These are phyloP conservation scores for Puccinia polysora DNA, from an alignment of 1,284 basidiomycete species.

Conservation along the genomic window DNA sequence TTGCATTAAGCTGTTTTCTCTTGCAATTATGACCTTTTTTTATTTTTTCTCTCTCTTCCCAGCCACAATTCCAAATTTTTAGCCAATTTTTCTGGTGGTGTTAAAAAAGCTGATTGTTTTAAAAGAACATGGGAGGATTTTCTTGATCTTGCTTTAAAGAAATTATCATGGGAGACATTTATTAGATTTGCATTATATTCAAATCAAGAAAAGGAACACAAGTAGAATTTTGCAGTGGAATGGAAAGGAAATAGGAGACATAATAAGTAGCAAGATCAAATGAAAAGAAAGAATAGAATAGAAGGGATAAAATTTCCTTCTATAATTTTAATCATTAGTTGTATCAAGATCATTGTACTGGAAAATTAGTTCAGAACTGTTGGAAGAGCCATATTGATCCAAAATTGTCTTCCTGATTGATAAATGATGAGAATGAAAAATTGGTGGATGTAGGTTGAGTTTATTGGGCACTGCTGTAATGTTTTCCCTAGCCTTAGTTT, in stretches of 20 bases:
- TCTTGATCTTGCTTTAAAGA: slow-evolving; percentile 98
- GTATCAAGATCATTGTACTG: slow-evolving; percentile 37
- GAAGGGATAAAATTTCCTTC: not conserved
- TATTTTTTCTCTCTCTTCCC: slow-evolving; percentile 58
- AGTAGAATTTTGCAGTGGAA: no score
- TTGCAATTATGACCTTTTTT: slow-evolving; percentile 12
- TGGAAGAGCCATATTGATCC: not conserved
- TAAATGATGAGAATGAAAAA: not conserved
- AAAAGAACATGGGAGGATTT: slow-evolving; percentile 89
- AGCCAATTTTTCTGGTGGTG: slow-evolving; percentile 85
- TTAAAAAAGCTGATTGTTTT: slow-evolving; percentile 97
- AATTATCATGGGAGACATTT: no score
- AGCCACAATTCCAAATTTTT: slow-evolving; percentile 98
- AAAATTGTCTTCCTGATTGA: not conserved
- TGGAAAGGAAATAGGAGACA: no score
- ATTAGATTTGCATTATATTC: no score
- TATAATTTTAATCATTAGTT: slow-evolving; percentile 35
- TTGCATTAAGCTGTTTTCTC: not conserved
- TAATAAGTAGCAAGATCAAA: no score
- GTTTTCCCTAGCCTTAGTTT: not conserved
- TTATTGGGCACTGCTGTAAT: not conserved
- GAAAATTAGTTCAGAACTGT: slow-evolving; percentile 9
- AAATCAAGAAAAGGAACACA: no score
- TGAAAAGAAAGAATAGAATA: no score
- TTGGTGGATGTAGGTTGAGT: not conserved